A percentile compares a stretch with the other conserved stretches of the same genome.
Evolutionary conservation across 2,329 filamentous ascomycete species (phyloP).

Genomic region (Dactylellina cionopaga): DNA sequence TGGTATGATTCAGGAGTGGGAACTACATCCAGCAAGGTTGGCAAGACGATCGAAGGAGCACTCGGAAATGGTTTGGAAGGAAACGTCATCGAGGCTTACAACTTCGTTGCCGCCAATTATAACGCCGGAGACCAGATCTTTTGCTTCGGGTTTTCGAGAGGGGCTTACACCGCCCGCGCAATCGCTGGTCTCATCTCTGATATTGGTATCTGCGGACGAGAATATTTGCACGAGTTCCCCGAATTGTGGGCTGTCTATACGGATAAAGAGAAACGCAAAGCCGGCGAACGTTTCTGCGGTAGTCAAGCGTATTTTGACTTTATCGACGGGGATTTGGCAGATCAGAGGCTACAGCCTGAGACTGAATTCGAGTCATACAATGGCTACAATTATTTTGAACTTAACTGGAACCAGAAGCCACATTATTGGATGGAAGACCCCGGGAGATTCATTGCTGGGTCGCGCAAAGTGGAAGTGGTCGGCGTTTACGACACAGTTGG

Average conservation of each 20-base stretch:
- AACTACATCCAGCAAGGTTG: conserved; percentile 9
- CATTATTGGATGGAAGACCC: background rate
- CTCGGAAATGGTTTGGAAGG: conserved; percentile 54
- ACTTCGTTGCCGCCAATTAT: conserved; percentile 72
- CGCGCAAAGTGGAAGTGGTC: conserved; percentile 56
- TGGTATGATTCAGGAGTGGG: conserved; percentile 72
- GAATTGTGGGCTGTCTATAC: conserved; percentile 25
- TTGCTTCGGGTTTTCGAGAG: conserved; percentile 67
- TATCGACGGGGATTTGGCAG: conserved; percentile 10
- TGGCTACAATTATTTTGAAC: conserved; percentile 1
- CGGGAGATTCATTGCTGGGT: background rate
- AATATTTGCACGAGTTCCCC: conserved; percentile 25
- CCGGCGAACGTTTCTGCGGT: conserved; percentile 15
- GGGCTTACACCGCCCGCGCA: conserved; percentile 69
- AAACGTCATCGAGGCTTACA: conserved; percentile 71
- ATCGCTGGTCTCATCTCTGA: conserved; percentile 66
- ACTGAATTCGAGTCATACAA: background rate
- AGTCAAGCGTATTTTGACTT: conserved; percentile 28
- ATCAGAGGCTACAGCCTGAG: conserved; percentile 2
- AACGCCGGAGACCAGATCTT: conserved; percentile 68
- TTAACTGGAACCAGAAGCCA: conserved; percentile 2
- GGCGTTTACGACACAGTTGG: conserved; percentile 65
- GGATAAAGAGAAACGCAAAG: background rate
- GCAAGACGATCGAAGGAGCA: conserved; percentile 1
- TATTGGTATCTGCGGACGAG: conserved; percentile 18